Evolutionary conservation across 441 rosid genomes (phyloP), one percentile per base, ranked within the genome.

Genomic region (Erysimum cheiri): DNA sequence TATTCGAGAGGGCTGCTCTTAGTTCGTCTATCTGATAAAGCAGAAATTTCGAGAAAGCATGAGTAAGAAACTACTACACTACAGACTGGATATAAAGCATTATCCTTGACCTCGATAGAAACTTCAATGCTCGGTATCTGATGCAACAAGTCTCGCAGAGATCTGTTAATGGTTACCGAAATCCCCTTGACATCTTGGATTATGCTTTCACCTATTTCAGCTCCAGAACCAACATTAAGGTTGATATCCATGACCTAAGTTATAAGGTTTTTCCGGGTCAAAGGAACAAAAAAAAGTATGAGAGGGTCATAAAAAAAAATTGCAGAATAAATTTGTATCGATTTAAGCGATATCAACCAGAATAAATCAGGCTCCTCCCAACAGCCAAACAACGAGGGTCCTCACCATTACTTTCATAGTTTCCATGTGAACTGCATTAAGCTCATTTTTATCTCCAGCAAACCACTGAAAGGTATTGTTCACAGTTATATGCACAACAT

Each of bases 101-200:
- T 64, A 79, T 61, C 64, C 53, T 56, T 72, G 77, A 96, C 99
- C 98, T 81, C 82, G 35, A 96, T 60, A 76, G 85, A 80, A 69
- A 82, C 87, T 84, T 88, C 98, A 57, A 77, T 82, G 79, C 78
- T 83, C 19, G 99, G 98, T 78, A 84, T 75, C 80, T 80, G 93
- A 84, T 91, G 98, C 78, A 88, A 79, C 83, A 96, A 82, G 80
- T 96, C 99, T 70, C 98, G 87, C 58, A 96, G 92, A 75, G 97
- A 84, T 84, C 99, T 88, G 64, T 60, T 76, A 77, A 96, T 82
- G 67, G 86, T 83, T 77, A 96, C 85, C 76, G 99, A 91, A 74
- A 96, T 80, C 70, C 99, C 99, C 78, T 86, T 87, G 61, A 96
- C 93, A 84, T 87, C 94, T 77, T 85, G 93, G 76, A 96, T 85